phyloP scores from a whole-genome alignment of 805 yeast species.

The Starmerella powellii region DNA sequence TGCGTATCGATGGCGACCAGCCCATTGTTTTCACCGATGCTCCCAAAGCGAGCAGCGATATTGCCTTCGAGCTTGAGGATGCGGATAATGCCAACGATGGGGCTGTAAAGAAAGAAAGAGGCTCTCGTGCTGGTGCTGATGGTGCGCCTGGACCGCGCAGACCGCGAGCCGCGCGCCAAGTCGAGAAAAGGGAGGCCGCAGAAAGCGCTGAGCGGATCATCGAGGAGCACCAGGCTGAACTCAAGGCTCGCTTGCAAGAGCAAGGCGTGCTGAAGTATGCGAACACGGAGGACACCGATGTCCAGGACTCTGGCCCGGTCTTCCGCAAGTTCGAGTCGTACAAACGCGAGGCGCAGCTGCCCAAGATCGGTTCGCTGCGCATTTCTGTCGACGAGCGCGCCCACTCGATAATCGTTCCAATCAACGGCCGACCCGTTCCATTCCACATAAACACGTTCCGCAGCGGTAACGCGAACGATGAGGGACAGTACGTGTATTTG shows the following conservation, averaged over 20 bases:
- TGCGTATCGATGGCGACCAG: conserved; percentile 45
- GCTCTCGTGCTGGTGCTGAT: neutral
- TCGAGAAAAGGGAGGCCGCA: conserved; percentile 31
- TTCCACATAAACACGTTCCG: conserved; percentile 91
- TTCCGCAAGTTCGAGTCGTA: conserved; percentile 91
- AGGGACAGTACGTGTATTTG: conserved; percentile 84
- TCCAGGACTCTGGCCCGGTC: conserved; percentile 35
- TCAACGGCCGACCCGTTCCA: conserved; percentile 93
- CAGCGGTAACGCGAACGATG: conserved; percentile 89
- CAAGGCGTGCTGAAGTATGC: conserved; percentile 53
- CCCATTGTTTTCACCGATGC: conserved; percentile 62
- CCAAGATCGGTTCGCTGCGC: conserved; percentile 69
- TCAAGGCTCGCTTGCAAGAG: conserved; percentile 74
- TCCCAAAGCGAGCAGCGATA: conserved; percentile 56
- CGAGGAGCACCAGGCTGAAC: conserved; percentile 66
- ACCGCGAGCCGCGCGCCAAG: conserved; percentile 16
- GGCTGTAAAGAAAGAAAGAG: conserved; percentile 2
- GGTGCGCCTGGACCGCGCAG: conserved; percentile 4
- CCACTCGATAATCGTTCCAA: conserved; percentile 82
- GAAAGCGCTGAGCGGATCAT: conserved; percentile 72
- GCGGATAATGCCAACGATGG: conserved; percentile 34
- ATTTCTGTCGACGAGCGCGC: conserved; percentile 78
- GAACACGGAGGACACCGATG: conserved; percentile 14
- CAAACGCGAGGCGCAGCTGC: conserved; percentile 85
- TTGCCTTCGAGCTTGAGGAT: conserved; percentile 66